Evolutionary conservation across 257 asterid genomes (phyloP), one percentile per base, ranked within the genome.

Genomic region (Orobanche coerulescens): DNA sequence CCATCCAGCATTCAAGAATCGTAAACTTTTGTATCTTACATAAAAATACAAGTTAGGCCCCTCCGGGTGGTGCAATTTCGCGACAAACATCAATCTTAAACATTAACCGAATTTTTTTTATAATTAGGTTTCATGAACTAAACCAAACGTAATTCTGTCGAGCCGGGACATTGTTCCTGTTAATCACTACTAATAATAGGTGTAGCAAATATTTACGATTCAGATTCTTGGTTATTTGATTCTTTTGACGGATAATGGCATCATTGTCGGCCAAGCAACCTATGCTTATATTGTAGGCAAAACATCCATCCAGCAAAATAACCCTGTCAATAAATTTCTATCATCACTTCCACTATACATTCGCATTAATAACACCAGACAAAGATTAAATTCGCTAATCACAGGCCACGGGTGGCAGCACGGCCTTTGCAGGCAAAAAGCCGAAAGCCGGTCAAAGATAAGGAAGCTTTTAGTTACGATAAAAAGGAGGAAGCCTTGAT

Each of bases 401-500:
- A 34, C 30, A n/a, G 37, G 57, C 61, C 18, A 69, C 11, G 46
- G 54, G 73, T 54, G 60, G 46, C 75, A 62, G 34, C 65, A 36
- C 78, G 62, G 53, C 40, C 26, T 66, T 58, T 65, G 68, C 68
- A 78, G 73, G 76, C 78, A 62, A 73, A 69, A 69, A 70, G 69
- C 80, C 72, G 67, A 65, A 67, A 65, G 55, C 75, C 68, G 42
- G 76, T 23, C 64, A 71, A 65, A 66, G 67, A 58, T 30, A 75
- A 65, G 67, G 73, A 12, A 65, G 54, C 68, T 54, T 52, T 56
- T 65, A 79, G 77, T 65, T 75, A 76, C 80, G 68, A 73, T 62
- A 62, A 80, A 66, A 76, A 76, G 79, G 82, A 69, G 69, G 66
- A 71, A 82, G 85, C 82, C 91, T 84, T 78, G 71, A 81, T 72